A percentile compares a stretch with the other conserved stretches of the same genome.
These are phyloP conservation scores for Raffaelea deltoideospora DNA, from an alignment of 2,329 filamentous ascomycete species.

Conservation along the genomic window DNA sequence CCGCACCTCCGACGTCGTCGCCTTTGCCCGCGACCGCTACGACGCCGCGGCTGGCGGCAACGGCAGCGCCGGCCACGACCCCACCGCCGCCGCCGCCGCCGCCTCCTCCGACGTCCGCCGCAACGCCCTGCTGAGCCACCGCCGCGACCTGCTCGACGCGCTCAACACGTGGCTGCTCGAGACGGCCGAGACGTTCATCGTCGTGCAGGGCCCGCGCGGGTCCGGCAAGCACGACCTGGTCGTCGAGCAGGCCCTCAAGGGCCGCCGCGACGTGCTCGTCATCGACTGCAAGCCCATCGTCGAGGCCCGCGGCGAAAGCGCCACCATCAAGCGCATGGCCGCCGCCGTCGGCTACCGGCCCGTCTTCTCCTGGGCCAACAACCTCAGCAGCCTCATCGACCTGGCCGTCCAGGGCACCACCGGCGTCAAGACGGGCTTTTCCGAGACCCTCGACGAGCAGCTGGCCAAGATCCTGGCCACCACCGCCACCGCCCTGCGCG, in stretches of 20 bases:
- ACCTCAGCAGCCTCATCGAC: slow-evolving; percentile 80
- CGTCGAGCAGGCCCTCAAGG: slow-evolving; percentile 65
- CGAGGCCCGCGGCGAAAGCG: slow-evolving; percentile 75
- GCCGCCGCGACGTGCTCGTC: slow-evolving; percentile 61
- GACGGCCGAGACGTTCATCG: slow-evolving; percentile 79
- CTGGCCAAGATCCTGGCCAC: slow-evolving; percentile 81
- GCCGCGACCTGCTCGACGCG: slow-evolving; percentile 66
- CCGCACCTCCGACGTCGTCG: slow-evolving; percentile 51
- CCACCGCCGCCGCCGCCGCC: slow-evolving; percentile 24
- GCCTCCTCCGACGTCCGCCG: slow-evolving; percentile 20
- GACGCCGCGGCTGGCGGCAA: slow-evolving; percentile 40
- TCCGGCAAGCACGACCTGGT: slow-evolving; percentile 85
- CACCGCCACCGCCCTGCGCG: slow-evolving; percentile 62
- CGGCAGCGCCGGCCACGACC: slow-evolving; percentile 41
- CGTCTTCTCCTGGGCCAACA: slow-evolving; percentile 94
- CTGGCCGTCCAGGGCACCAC: slow-evolving; percentile 87
- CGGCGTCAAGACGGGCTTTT: slow-evolving; percentile 87
- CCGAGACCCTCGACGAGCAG: slow-evolving; percentile 80
- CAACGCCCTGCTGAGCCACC: slow-evolving; percentile 74
- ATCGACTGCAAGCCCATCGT: slow-evolving; percentile 90
- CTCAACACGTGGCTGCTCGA: slow-evolving; percentile 78
- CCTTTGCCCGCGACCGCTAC: slow-evolving; percentile 26
- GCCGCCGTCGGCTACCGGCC: slow-evolving; percentile 77
- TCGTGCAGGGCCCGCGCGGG: slow-evolving; percentile 81
- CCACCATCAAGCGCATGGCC: slow-evolving; percentile 71